Conservation (phyloP, 2,329 filamentous ascomycete genomes). For the Colletotrichum lupini region DNA sequence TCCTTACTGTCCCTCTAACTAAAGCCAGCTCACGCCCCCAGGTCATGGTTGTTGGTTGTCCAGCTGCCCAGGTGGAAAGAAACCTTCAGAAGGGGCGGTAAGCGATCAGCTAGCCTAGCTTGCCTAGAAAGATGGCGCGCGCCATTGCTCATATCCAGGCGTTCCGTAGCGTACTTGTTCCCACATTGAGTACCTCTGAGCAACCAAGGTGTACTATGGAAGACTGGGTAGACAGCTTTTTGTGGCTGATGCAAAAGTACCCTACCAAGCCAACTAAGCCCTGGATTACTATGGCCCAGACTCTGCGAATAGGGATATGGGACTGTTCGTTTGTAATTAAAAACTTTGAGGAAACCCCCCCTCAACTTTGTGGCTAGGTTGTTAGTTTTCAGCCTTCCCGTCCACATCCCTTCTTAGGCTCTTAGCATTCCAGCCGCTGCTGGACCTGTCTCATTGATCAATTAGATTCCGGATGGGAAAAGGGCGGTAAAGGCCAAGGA, state of each 20-base stretch:
- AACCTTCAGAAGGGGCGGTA: constrained; percentile 18
- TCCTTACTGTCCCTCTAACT: not conserved
- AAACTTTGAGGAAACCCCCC: not conserved
- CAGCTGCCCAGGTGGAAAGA: too few species aligned
- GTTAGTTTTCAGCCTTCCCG: not conserved
- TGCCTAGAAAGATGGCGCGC: constrained; percentile 3
- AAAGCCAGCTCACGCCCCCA: not conserved
- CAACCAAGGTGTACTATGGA: not conserved
- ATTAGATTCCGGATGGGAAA: not conserved
- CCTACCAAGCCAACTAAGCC: constrained; percentile 4
- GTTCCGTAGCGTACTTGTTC: not conserved
- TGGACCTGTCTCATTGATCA: constrained; percentile 17
- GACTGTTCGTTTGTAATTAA: constrained; percentile 10
- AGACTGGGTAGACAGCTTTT: not conserved
- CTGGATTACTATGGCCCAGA: too few species aligned
- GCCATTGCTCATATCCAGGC: not conserved
- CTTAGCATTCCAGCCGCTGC: constrained; percentile 5
- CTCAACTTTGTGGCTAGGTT: not conserved
- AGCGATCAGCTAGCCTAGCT: constrained; percentile 12
- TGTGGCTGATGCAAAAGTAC: constrained; percentile 30
- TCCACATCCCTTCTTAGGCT: not conserved
- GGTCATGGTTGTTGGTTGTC: too few species aligned
- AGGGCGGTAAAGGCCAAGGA: not conserved
- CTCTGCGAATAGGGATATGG: too few species aligned
- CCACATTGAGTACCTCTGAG: too few species aligned